A percentile compares a stretch with the other conserved stretches of the same genome.
Conservation (phyloP, 768 basidiomycete genomes). For the Xerocomellus dryophilus region DNA sequence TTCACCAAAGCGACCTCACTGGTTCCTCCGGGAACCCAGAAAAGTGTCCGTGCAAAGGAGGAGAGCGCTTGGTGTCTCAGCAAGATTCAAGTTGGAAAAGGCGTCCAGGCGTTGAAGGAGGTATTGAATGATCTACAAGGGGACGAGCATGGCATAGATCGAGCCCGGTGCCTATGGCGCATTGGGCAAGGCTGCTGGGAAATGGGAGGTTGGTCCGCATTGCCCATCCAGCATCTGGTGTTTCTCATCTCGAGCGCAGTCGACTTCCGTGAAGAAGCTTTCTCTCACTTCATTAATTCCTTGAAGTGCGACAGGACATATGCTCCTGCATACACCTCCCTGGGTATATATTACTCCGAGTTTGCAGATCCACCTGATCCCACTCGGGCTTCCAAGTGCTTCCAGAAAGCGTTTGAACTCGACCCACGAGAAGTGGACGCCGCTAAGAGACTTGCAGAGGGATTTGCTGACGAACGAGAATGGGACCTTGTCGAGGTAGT, state of each 20-base stretch:
- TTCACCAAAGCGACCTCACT: constrained; percentile 60
- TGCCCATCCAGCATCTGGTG: neutral
- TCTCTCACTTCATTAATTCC: constrained; percentile 73
- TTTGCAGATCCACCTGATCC: constrained; percentile 70
- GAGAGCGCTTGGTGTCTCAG: constrained; percentile 81
- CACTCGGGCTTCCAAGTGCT: constrained; percentile 87
- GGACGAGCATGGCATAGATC: constrained; percentile 50
- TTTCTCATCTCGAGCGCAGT: constrained; percentile 33
- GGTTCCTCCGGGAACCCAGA: constrained; percentile 42
- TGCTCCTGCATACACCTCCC: constrained; percentile 90
- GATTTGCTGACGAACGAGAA: constrained; percentile 89
- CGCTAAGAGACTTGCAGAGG: constrained; percentile 77
- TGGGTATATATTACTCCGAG: constrained; percentile 87
- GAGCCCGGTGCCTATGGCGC: constrained; percentile 82
- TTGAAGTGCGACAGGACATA: constrained; percentile 72
- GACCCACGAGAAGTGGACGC: constrained; percentile 87
- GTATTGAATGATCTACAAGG: constrained; percentile 45
- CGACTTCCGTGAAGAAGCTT: constrained; percentile 59
- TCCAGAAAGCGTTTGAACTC: constrained; percentile 97
- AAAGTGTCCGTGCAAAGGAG: constrained; percentile 65
- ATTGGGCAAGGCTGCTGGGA: constrained; percentile 77
- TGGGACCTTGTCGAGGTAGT: constrained; percentile 96
- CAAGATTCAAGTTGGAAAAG: constrained; percentile 50
- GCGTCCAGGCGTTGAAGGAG: constrained; percentile 44
- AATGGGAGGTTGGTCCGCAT: constrained; percentile 52